These are phyloP conservation scores for Alternaria brassicicola DNA, from an alignment of 2,329 filamentous ascomycete genomes.

Conservation along the genomic window DNA sequence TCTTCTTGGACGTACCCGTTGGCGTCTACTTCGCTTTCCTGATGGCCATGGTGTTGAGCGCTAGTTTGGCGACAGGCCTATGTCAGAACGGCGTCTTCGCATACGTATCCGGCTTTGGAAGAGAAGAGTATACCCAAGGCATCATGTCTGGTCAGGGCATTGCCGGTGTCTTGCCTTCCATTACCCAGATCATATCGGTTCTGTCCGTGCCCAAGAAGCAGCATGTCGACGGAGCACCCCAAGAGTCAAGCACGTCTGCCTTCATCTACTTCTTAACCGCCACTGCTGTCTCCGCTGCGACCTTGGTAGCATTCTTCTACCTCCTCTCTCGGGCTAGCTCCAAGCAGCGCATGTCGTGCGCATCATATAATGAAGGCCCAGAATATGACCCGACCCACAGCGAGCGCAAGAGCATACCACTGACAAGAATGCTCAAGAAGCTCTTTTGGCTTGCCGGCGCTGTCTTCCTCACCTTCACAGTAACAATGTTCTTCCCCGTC, in stretches of 20 bases:
- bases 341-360: constrained; percentile 30
- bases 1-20: constrained; percentile 68
- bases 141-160: constrained; percentile 96
- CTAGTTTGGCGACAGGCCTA: constrained; percentile 80
- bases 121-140: constrained; percentile 89
- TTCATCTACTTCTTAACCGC: constrained; percentile 93
- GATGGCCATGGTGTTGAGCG: constrained; percentile 78
- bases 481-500: constrained; percentile 95
- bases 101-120: constrained; percentile 83
- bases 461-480: constrained; percentile 78
- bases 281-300: constrained; percentile 71
- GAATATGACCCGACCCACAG: constrained; percentile 22
- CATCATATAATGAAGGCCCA: constrained; percentile 28
- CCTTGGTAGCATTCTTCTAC: constrained; percentile 75
- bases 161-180: constrained; percentile 85
- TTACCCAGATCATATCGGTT: constrained; percentile 86
- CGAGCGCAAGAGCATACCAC: constrained; percentile 58
- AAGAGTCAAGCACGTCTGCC: constrained; percentile 69
- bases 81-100: constrained; percentile 95
- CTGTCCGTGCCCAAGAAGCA: constrained; percentile 64
- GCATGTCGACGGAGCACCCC: constrained; percentile 40
- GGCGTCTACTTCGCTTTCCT: constrained; percentile 78
- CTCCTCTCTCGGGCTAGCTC: constrained; percentile 64
- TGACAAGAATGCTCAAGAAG: constrained; percentile 74
- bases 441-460: constrained; percentile 78